These are phyloP conservation scores for Leishmania turanica DNA, from an alignment of 208 protist species.

Conservation along the genomic window DNA sequence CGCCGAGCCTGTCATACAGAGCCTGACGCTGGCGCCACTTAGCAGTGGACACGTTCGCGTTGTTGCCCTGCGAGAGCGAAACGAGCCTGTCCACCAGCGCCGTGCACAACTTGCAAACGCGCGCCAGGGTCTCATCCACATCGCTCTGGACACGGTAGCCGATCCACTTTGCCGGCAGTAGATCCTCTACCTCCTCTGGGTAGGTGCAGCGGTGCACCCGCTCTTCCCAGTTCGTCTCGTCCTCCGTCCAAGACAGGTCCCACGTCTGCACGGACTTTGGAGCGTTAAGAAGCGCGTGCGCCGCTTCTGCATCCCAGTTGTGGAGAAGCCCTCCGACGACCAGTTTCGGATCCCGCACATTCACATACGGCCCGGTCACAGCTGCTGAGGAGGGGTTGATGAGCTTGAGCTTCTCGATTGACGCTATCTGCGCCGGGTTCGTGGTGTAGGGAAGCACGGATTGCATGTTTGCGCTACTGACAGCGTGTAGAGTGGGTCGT, in stretches of 20 bases:
- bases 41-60: slow-evolving; percentile 77
- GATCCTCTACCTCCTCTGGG: slow-evolving; percentile 87
- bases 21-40: slow-evolving; percentile 87
- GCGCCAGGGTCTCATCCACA: slow-evolving; percentile 86
- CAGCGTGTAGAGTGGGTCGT: not conserved
- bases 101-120: slow-evolving; percentile 89
- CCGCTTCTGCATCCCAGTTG: slow-evolving; percentile 84
- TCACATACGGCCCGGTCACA: slow-evolving; percentile 69
- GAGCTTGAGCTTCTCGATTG: slow-evolving; percentile 78
- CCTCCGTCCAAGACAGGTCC: slow-evolving; percentile 81
- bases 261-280: slow-evolving; percentile 72
- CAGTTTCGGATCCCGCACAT: slow-evolving; percentile 56
- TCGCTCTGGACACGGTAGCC: slow-evolving; percentile 83
- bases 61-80: slow-evolving; percentile 70
- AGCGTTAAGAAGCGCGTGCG: slow-evolving; percentile 52
- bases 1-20: slow-evolving; percentile 75
- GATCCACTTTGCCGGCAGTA: slow-evolving; percentile 88
- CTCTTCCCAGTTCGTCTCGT: slow-evolving; percentile 80
- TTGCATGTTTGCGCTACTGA: slow-evolving; percentile 48
- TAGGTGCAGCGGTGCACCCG: slow-evolving; percentile 71
- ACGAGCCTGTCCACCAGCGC: slow-evolving; percentile 87
- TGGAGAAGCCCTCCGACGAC: slow-evolving; percentile 77
- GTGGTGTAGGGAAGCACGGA: slow-evolving; percentile 86
- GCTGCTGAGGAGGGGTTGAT: slow-evolving; percentile 71
- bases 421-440: slow-evolving; percentile 76